Evolutionary conservation across 2,329 filamentous ascomycete species (phyloP).

Genomic region (Aspergillus chevalieri): DNA sequence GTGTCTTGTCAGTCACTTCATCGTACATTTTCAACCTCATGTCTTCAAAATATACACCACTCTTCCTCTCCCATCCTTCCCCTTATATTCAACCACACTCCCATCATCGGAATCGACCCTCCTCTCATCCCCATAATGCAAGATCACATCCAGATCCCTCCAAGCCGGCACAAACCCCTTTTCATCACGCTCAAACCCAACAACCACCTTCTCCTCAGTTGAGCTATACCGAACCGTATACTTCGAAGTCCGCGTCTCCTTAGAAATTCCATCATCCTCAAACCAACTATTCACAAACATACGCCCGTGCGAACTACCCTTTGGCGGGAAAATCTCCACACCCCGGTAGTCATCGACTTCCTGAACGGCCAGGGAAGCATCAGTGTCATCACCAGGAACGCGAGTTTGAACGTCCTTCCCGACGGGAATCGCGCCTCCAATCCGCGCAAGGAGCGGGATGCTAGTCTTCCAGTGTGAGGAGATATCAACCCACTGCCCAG

Average conservation of each 20-base stretch:
- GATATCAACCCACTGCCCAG: slow-evolving; percentile 51
- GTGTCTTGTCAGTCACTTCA: too few relatives aligned
- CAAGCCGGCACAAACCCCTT: slow-evolving; percentile 45
- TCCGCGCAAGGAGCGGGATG: slow-evolving; percentile 51
- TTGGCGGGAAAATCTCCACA: slow-evolving; percentile 53
- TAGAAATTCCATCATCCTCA: slow-evolving; percentile 54
- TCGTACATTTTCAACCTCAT: slow-evolving; percentile 1
- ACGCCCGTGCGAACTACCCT: slow-evolving; percentile 32
- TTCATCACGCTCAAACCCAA: slow-evolving; percentile 38
- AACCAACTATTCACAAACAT: slow-evolving; percentile 45
- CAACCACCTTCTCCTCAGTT: slow-evolving; percentile 39
- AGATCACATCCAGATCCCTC: slow-evolving; percentile 45
- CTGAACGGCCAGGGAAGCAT: slow-evolving; percentile 34
- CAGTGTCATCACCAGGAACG: slow-evolving; percentile 46
- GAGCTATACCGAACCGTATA: slow-evolving; percentile 43
- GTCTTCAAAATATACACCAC: slow-evolving; percentile 25
- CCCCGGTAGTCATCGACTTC: slow-evolving; percentile 51
- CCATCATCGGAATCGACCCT: slow-evolving; percentile 30
- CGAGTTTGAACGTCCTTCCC: slow-evolving; percentile 48
- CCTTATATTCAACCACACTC: slow-evolving; percentile 22
- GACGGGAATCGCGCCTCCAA: slow-evolving; percentile 50
- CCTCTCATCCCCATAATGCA: slow-evolving; percentile 47
- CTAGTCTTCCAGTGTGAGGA: slow-evolving; percentile 47
- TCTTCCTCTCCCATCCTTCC: slow-evolving; percentile 21
- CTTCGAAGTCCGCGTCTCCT: slow-evolving; percentile 34